Evolutionary conservation across 2,329 filamentous ascomycete genomes (phyloP), one percentile per base, ranked within the genome.

Genomic region (Aspergillus calidoustus): DNA sequence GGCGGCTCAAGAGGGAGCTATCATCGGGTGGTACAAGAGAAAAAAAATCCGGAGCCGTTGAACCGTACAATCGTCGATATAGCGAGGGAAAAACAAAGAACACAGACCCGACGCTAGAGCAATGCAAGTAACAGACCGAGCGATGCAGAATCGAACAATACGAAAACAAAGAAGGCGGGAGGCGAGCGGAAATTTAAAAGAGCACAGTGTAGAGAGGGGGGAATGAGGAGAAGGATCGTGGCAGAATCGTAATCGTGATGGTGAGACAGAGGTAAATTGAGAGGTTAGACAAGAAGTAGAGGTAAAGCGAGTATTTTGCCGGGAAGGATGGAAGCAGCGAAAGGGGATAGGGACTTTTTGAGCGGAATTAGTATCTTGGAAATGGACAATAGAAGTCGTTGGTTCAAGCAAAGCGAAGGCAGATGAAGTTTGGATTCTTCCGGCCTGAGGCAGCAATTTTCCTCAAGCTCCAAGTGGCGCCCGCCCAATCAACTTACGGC

Each of bases 1-100:
- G 69, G 70, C 69, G 68, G 73, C 73, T 73, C 72, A 71, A 70
- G 72, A 71, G 69, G 63, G 69, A 76, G 72, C 73, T 71, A 68
- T 76, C 75, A 77, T 77, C 70, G 71, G 75, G 67, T 67, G 68
- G 44, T 23, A 51, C 25, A 57, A 58, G 57, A 64, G 48, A 54
- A 47, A 49, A 59, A 59, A 59, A 43, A 58, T 52, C 46, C 48
- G 46, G 51, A 54, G 25, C 56, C 48, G 50, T 54, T 53, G 43
- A 58, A 61, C 52, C 48, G 59, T 61, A 58, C 59, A 61, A 22
- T 61, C 54, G 59, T 61, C 49, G 54, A 59, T 54, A 63, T 63
- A 38, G 34, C 60, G 34, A 15, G 34, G 34, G 31, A 52, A 54
- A 54, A 48, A 57, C n/a, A 62, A 53, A 38, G 43, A 62, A 51